A percentile compares a stretch with the other conserved stretches of the same genome.
These are phyloP conservation scores for Aspergillus floridensis DNA, from an alignment of 2,329 filamentous ascomycete species.

Conservation along the genomic window DNA sequence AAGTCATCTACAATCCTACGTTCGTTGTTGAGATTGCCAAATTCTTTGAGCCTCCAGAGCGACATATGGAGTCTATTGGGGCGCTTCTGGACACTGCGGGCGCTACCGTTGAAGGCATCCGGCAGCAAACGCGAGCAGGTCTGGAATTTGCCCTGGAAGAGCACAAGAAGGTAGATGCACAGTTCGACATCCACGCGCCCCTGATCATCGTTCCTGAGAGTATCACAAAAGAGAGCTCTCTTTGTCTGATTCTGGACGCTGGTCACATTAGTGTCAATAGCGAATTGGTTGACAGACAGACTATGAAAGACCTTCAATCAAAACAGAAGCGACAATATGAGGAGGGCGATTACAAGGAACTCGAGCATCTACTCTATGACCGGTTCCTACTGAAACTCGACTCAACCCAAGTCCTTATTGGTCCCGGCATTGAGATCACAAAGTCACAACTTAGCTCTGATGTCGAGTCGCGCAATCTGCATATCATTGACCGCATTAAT, in stretches of 20 bases:
- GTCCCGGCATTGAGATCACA: constrained; percentile 86
- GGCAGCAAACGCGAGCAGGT: constrained; percentile 92
- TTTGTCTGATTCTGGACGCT: constrained; percentile 91
- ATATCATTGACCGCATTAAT: constrained; percentile 95
- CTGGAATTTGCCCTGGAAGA: constrained; percentile 95
- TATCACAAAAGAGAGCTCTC: constrained; percentile 74
- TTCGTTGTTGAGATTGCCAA: constrained; percentile 87
- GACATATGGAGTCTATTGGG: constrained; percentile 97
- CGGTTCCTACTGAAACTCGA: constrained; percentile 90
- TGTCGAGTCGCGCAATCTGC: constrained; percentile 68
- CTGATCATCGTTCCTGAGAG: constrained; percentile 95
- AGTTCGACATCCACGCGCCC: constrained; percentile 91
- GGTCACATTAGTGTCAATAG: constrained; percentile 94
- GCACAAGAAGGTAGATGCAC: constrained; percentile 96
- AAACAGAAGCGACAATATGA: constrained; percentile 87
- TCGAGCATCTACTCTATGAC: constrained; percentile 96
- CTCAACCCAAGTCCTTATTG: constrained; percentile 92
- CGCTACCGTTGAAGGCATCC: constrained; percentile 88
- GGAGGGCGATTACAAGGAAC: constrained; percentile 79
- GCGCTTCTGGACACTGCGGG: constrained; percentile 94
- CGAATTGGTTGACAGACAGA: constrained; percentile 88
- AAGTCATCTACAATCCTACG: constrained; percentile 95
- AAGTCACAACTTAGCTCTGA: constrained; percentile 73
- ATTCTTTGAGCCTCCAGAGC: constrained; percentile 94
- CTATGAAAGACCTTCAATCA: constrained; percentile 81